Evolutionary conservation across 129 eudicot genomes (phyloP).

Genomic region (Daucus carota): DNA sequence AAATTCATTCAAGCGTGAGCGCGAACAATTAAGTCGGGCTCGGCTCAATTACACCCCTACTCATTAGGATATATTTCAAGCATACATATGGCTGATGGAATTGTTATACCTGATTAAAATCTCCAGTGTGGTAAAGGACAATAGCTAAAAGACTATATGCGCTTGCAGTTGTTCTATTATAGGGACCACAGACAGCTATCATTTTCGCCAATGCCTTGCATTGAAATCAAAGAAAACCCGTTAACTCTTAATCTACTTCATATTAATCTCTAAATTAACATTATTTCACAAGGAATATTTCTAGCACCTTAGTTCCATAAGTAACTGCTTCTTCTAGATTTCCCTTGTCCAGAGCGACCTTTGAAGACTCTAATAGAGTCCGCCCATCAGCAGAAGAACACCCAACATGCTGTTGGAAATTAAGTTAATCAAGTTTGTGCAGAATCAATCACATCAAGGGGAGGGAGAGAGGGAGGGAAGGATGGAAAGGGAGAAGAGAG

Average conservation of each 20-base stretch:
- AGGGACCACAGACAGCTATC: conserved; percentile 98
- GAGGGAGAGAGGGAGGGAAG: not conserved
- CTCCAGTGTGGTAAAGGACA: conserved; percentile 98
- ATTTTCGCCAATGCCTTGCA: conserved; percentile 88
- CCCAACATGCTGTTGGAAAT: conserved; percentile 55
- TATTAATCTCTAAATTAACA: not conserved
- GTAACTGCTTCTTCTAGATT: conserved; percentile 96
- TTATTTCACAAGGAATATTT: not conserved
- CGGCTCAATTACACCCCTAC: no score
- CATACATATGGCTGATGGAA: not conserved
- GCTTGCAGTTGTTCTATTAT: conserved; percentile 89
- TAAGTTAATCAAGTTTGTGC: conserved; percentile 8
- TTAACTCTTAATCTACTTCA: not conserved
- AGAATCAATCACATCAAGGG: not conserved
- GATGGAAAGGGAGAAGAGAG: conserved; percentile 8
- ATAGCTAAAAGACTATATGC: conserved; percentile 97
- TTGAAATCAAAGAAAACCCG: conserved; percentile 13
- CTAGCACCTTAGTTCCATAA: conserved; percentile 78
- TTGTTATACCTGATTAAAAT: conserved; percentile 82
- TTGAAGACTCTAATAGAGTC: conserved; percentile 76
- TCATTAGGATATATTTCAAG: not conserved
- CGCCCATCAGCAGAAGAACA: conserved; percentile 99
- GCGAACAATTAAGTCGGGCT: no score
- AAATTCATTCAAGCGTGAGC: no score
- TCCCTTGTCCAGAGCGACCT: conserved; percentile 94